Percentiles rank a stretch among this genome's conserved stretches.
phyloP scores from a whole-genome alignment of 2,329 filamentous ascomycete species.

The Cordyceps sp. region DNA sequence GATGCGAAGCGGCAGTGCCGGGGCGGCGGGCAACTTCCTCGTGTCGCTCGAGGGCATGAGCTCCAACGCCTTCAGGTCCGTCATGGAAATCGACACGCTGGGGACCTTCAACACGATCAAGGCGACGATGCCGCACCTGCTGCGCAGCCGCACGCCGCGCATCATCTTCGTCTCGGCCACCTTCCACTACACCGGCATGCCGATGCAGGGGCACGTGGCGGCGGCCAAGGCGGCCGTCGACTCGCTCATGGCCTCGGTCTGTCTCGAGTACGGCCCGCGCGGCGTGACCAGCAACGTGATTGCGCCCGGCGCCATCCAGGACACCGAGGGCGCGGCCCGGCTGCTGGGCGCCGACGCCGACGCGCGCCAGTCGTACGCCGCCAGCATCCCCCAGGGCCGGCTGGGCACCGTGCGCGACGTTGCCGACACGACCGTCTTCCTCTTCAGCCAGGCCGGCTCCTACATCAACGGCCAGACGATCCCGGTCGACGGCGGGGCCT shows the following conservation, averaged over 20 bases:
- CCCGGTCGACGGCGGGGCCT: slow-evolving; percentile 51
- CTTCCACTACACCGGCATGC: slow-evolving; percentile 76
- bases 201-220: slow-evolving; percentile 76
- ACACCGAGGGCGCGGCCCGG: slow-evolving; percentile 66
- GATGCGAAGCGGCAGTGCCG: slow-evolving; percentile 46
- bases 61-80: slow-evolving; percentile 81
- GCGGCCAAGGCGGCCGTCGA: slow-evolving; percentile 89
- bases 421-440: slow-evolving; percentile 76
- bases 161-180: slow-evolving; percentile 85
- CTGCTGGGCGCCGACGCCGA: slow-evolving; percentile 25
- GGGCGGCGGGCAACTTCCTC: slow-evolving; percentile 91
- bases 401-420: slow-evolving; percentile 75
- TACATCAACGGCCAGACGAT: slow-evolving; percentile 74
- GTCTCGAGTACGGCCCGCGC: slow-evolving; percentile 77
- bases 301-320: slow-evolving; percentile 69
- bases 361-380: slow-evolving; percentile 16
- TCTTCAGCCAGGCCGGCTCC: slow-evolving; percentile 74
- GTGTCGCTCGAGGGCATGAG: slow-evolving; percentile 69
- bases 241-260: slow-evolving; percentile 60
- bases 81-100: slow-evolving; percentile 91
- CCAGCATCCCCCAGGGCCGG: slow-evolving; percentile 53
- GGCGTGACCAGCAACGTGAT: slow-evolving; percentile 83
- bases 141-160: slow-evolving; percentile 59
- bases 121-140: slow-evolving; percentile 68
- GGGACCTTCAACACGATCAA: slow-evolving; percentile 93